Base-by-base conservation (phyloP, 192 early-diverging fungal genomes). In the Backusella parvicylindrica region DNA sequence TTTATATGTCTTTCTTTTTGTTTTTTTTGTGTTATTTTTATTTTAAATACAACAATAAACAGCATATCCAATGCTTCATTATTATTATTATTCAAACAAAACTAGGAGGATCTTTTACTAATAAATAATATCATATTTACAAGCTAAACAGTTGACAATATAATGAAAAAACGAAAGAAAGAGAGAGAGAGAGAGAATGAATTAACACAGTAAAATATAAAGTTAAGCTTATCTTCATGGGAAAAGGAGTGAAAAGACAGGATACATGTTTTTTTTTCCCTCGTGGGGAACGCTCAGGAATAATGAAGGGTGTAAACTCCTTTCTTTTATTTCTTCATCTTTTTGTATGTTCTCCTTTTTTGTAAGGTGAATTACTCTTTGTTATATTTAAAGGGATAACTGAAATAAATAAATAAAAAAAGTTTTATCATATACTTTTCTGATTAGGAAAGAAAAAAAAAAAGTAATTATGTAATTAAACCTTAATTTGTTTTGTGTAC, bases 171-270 rank as follows among this genome's bases (percentile, higher is more conserved):
- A 12, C 1, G 8, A 41, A 53, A 53, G 2, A 60, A 26, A 60
- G 23, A 60, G 26, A 60, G 12, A 60, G 26, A 28, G 8, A 60
- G 11, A 2, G 7, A 28, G 11, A 26, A 0, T 38, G 11, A 38
- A 38, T 9, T 1, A 38, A 3, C 37, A 38, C 11, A 38, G 11
- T 38, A 11, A 38, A 38, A 56, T 28, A 60, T 60, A 60, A 28
- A 60, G 53, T 60, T 60, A 60, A 60, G 53, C 53, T 60, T 60
- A 60, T 60, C 11, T 60, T 28, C 53, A 60, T 60, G 53, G 53
- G 53, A 60, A 60, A 60, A 60, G 53, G 53, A 60, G 53, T n/a
- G 43, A 60, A 60, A 26, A 26, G 12, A 28, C 53, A 47, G n/a
- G n/a, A 13, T 41, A 41, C 40, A 41, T 13, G 15, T 28, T 7